A percentile compares a stretch with the other conserved stretches of the same genome.
These are phyloP conservation scores for Hibiscus tridactylites DNA, from an alignment of 345 rosid genomes.

Conservation along the genomic window DNA sequence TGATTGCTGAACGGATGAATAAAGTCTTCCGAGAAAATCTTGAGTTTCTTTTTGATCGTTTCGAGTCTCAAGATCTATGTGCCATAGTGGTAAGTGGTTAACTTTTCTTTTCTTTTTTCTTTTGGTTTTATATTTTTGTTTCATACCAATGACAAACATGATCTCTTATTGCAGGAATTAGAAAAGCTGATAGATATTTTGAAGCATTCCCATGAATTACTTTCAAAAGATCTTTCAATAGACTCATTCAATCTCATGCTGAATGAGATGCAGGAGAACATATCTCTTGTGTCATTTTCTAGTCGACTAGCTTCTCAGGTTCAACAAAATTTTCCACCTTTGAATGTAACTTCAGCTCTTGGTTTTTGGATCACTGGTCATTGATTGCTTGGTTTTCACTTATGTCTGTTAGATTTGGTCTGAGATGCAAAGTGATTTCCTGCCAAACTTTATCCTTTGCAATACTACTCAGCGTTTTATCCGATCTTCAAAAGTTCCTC, in stretches of 20 bases:
- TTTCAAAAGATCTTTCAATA: conserved; percentile 71
- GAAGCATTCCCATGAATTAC: conserved; percentile 70
- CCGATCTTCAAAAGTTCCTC: conserved; percentile 67
- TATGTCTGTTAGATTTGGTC: conserved; percentile 72
- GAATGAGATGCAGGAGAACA: conserved; percentile 95
- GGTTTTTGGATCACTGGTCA: background rate
- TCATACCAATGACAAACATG: conserved; percentile 2
- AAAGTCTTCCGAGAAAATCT: conserved; percentile 91
- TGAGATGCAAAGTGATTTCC: conserved; percentile 95
- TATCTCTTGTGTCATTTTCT: conserved; percentile 89
- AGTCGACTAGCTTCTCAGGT: conserved; percentile 99
- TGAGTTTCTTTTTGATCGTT: conserved; percentile 90
- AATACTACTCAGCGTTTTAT: conserved; percentile 94
- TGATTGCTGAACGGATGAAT: conserved; percentile 83
- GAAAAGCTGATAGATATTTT: conserved; percentile 73
- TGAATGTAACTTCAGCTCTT: conserved; percentile 1
- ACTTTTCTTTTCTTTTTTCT: background rate
- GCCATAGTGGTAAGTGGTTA: conserved; percentile 65
- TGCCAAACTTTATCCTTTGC: conserved; percentile 95
- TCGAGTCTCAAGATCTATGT: conserved; percentile 93
- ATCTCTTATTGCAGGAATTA: conserved; percentile 60
- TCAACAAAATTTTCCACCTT: conserved; percentile 9
- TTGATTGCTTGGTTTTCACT: background rate
- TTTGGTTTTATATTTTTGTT: conserved; percentile 9
- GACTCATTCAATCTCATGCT: conserved; percentile 79